Percentiles rank a stretch among this genome's conserved stretches.
Evolutionary conservation across 768 basidiomycete species (phyloP).

Genomic region (Panaeolus cyanescens): DNA sequence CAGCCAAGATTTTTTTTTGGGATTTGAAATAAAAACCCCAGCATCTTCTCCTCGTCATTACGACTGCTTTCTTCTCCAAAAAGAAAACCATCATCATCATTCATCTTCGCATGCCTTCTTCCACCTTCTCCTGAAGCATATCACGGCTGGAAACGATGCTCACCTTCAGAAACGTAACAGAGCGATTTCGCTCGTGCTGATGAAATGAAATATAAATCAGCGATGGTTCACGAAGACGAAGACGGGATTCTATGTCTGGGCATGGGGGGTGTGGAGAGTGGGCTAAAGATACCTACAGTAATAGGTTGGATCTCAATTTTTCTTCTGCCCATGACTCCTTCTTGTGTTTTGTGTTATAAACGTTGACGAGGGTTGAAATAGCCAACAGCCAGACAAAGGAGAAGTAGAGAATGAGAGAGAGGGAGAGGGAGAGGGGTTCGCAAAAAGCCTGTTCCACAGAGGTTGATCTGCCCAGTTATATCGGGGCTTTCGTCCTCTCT

Average conservation of each 20-base stretch:
- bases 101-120: too few species aligned
- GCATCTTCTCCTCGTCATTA: background rate
- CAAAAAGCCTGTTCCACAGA: background rate
- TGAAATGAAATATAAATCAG: background rate
- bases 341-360: background rate
- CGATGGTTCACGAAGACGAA: constrained; percentile 4
- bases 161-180: constrained; percentile 78
- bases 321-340: constrained; percentile 55
- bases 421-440: background rate
- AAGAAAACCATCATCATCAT: background rate
- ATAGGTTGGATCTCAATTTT: constrained; percentile 81
- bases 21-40: background rate
- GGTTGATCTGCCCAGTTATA: background rate
- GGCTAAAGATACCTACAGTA: constrained; percentile 46
- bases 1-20: background rate
- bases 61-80: constrained; percentile 1
- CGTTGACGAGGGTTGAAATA: background rate
- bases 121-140: too few species aligned
- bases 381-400: background rate
- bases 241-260: constrained; percentile 3
- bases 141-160: too few species aligned
- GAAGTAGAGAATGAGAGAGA: background rate
- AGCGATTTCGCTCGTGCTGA: constrained; percentile 76
- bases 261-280: background rate
- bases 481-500: background rate